Percentiles rank a stretch among this genome's conserved stretches.
Conservation (phyloP, 345 rosid species). For the Turnera subulata region DNA sequence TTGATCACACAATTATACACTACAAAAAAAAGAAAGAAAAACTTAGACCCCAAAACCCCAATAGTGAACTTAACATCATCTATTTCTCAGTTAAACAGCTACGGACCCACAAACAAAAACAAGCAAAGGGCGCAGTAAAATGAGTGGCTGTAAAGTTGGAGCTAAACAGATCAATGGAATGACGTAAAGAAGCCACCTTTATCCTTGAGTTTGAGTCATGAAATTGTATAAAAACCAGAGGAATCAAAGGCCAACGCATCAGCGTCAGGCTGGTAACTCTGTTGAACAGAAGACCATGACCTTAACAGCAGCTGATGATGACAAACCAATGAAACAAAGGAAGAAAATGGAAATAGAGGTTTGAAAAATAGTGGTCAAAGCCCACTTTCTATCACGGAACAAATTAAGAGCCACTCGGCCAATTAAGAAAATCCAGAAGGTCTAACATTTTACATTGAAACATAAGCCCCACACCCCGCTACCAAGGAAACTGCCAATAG, state of each 20-base stretch:
- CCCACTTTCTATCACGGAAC: constrained; percentile 6
- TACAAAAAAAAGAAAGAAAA: no score
- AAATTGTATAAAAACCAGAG: constrained; percentile 14
- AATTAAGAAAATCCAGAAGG: constrained; percentile 29
- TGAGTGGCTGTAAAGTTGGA: not conserved
- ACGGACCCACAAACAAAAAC: no score
- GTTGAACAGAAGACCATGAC: constrained; percentile 15
- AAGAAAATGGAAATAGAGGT: constrained; percentile 9
- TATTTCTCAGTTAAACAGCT: no score
- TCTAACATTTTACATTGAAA: constrained; percentile 30
- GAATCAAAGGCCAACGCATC: constrained; percentile 13
- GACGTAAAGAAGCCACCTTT: constrained; percentile 19
- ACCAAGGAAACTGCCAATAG: constrained; percentile 9
- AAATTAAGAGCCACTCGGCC: constrained; percentile 14
- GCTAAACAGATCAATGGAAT: constrained; percentile 27
- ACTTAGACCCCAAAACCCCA: no score
- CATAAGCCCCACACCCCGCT: not conserved
- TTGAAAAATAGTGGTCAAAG: constrained; percentile 31
- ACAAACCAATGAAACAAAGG: constrained; percentile 17
- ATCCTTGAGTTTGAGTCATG: constrained; percentile 1
- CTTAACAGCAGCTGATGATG: constrained; percentile 18
- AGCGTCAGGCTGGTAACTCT: constrained; percentile 1
- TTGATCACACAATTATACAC: no score
- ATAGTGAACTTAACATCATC: no score
- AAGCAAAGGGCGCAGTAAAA: no score